Conservation (phyloP, 495 filamentous ascomycete species). For the Collariella sp. region DNA sequence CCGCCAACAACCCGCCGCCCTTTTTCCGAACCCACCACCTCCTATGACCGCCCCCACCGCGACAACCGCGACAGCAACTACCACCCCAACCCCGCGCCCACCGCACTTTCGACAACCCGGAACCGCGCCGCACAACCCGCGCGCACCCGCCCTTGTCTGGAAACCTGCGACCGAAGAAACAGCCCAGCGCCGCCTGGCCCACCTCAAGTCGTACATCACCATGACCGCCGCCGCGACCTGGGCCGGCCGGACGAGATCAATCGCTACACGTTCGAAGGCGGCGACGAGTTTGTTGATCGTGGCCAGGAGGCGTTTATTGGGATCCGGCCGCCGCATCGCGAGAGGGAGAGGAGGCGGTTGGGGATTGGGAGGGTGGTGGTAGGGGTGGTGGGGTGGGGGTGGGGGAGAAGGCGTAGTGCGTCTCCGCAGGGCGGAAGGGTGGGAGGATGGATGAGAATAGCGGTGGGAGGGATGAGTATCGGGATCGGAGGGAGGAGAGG, state of each 20-base stretch:
- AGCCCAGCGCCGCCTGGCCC: conserved; percentile 56
- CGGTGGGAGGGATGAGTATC: not conserved
- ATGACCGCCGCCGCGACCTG: conserved; percentile 37
- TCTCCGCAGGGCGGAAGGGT: too few relatives aligned
- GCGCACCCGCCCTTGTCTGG: conserved; percentile 34
- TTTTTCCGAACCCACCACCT: not conserved
- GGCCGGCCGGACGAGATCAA: conserved; percentile 54
- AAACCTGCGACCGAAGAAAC: conserved; percentile 44
- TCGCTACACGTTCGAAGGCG: conserved; percentile 71
- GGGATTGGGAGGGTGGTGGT: conserved; percentile 8
- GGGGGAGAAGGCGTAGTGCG: too few relatives aligned
- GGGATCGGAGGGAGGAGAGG: not conserved
- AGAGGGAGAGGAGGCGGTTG: conserved; percentile 23
- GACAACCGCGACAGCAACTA: not conserved
- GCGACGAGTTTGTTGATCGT: conserved; percentile 60
- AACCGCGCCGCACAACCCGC: conserved; percentile 20
- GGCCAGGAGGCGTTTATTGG: conserved; percentile 60
- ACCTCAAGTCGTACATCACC: conserved; percentile 49
- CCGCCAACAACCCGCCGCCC: conserved; percentile 5
- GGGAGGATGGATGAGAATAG: too few relatives aligned
- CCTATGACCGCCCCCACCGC: not conserved
- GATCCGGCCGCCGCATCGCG: conserved; percentile 44
- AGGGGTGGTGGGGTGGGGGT: not conserved
- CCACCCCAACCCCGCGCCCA: not conserved
- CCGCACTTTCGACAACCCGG: not conserved